These are phyloP conservation scores for Hypocrella siamensis DNA, from an alignment of 2,329 filamentous ascomycete species.

Conservation along the genomic window DNA sequence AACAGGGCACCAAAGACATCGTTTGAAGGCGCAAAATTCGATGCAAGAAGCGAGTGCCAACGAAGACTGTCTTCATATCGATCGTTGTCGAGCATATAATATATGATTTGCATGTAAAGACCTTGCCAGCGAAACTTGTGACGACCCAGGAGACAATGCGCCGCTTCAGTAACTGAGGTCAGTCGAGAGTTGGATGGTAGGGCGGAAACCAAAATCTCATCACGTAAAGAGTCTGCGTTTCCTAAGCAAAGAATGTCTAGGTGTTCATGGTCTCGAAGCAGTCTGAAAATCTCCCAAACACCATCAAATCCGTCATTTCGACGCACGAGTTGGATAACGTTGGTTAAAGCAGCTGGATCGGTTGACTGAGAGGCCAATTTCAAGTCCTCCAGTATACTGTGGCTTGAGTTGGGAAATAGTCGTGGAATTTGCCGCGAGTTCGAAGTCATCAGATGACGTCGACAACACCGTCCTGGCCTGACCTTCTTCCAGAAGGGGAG, in stretches of 20 bases:
- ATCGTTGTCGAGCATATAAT: constrained; percentile 23
- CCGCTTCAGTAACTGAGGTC: constrained; percentile 11
- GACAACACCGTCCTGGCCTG: constrained; percentile 6
- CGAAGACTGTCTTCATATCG: constrained; percentile 21
- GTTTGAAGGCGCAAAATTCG: constrained; percentile 24
- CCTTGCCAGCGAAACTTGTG: constrained; percentile 30
- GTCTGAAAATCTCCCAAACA: constrained; percentile 13
- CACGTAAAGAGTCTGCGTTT: constrained; percentile 12
- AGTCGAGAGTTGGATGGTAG: constrained; percentile 11
- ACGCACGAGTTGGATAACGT: constrained; percentile 7
- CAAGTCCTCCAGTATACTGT: constrained; percentile 1
- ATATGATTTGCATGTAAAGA: constrained; percentile 31
- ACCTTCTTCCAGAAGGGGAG: no score
- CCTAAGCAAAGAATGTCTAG: constrained; percentile 8
- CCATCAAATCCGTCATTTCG: constrained; percentile 9
- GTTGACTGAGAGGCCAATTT: constrained; percentile 3
- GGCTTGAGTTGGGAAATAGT: no score
- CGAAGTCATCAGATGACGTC: background rate
- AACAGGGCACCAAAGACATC: constrained; percentile 26
- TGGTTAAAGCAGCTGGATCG: constrained; percentile 8
- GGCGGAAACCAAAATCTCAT: constrained; percentile 14
- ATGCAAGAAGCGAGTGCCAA: constrained; percentile 32
- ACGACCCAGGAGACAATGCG: constrained; percentile 17
- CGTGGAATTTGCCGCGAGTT: no score
- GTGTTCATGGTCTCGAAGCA: constrained; percentile 7